Base-by-base conservation (phyloP, 345 rosid species). In the Corymbia maculata region DNA sequence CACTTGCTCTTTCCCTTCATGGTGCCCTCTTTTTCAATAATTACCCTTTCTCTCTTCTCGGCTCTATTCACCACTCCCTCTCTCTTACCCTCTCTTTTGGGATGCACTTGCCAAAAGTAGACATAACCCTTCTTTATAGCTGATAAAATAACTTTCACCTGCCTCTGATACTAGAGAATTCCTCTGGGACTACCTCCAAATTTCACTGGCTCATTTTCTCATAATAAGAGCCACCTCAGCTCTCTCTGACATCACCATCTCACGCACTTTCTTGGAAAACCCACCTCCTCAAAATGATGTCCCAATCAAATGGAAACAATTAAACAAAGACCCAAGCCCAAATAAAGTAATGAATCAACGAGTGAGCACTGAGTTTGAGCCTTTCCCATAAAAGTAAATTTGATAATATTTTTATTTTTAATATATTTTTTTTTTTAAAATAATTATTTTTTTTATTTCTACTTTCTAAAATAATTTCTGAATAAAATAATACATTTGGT, bases 401-500 rank as follows among this genome's bases (percentile, higher is more conserved):
- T 36, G 42, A 4, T 36, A 36, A 36, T 36, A 36, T 36, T 36
- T 36, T 36, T 36, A 36, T 36, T 36, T 36, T 36, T 36, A 36
- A 36, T n/a, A 36, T 36, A 36, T 36, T 2, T 2, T 36, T 36
- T 36, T 36, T 36, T 36, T 2, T 2, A 36, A 36, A 36, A 36
- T 36, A 36, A 36, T 36, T 36, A 36, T 36, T 36, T 36, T 36
- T 36, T 50, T 7, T 32, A 85, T 24, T 86, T 96, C 98, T 45
- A 88, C 92, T 66, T 4, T 36, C 42, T 36, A 36, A 36, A 36
- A 36, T 36, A 36, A 36, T 36, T 36, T 36, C 42, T 36, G 42
- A 36, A 36, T 36, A 36, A 36, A 36, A 36, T 36, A 36, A 36
- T 2, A 36, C 4, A 36, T 36, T 36, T 36, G 42, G 42, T 36